Conservation (phyloP, 257 asterid species). For the Forsythia viridissima region DNA sequence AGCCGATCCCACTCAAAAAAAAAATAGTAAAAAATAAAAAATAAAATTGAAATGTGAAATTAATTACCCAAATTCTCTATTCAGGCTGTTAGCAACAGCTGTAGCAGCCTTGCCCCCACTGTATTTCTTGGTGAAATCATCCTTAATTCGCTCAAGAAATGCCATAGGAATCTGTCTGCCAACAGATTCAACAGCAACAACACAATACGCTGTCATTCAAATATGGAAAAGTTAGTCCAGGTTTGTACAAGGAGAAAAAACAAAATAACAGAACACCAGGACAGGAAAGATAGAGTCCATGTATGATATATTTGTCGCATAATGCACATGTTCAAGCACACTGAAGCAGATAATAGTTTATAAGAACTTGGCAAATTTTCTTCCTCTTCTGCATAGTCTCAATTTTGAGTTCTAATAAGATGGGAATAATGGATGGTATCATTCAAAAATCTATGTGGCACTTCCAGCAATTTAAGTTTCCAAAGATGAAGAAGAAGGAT, state of each 20-base stretch:
- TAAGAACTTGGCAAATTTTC: not conserved
- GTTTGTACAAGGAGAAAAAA: not conserved
- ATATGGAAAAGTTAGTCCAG: constrained; percentile 12
- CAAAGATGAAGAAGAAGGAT: not conserved
- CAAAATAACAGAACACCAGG: not conserved
- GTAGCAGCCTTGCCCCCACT: constrained; percentile 97
- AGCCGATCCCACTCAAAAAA: constrained; percentile 70
- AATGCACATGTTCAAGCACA: not conserved
- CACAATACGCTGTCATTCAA: constrained; percentile 71
- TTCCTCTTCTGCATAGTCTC: not conserved
- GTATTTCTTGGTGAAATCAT: constrained; percentile 83
- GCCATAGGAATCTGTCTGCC: constrained; percentile 91
- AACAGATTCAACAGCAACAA: constrained; percentile 90
- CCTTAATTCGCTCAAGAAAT: constrained; percentile 82
- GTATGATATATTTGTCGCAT: constrained; percentile 2
- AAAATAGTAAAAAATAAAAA: too few relatives aligned
- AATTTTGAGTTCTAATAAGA: not conserved
- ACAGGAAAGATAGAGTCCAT: constrained; percentile 2
- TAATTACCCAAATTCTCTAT: constrained; percentile 82
- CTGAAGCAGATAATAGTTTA: not conserved
- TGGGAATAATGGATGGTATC: not conserved
- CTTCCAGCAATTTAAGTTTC: not conserved
- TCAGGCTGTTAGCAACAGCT: constrained; percentile 79
- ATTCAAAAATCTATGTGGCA: not conserved
- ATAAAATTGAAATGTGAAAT: not conserved